A percentile compares a stretch with the other conserved stretches of the same genome.
Conservation (phyloP, 257 asterid species). For the Capsicum baccatum region DNA sequence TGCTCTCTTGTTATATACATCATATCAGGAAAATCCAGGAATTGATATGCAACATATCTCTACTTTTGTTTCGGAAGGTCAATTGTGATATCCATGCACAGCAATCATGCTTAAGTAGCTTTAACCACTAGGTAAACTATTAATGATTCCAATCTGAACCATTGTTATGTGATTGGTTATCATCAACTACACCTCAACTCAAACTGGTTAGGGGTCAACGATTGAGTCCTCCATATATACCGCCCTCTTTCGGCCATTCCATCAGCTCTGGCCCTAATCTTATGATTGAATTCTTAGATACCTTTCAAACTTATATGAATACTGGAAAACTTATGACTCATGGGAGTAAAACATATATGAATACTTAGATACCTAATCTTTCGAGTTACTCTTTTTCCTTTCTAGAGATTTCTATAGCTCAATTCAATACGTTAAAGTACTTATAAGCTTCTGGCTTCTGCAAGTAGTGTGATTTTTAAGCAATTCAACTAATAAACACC, state of each 20-base stretch:
- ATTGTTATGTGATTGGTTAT: background rate
- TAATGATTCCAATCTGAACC: conserved; percentile 4
- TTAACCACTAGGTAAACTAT: background rate
- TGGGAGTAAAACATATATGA: background rate
- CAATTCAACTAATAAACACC: background rate
- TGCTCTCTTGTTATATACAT: background rate
- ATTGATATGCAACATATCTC: background rate
- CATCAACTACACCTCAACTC: no score
- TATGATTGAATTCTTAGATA: no score
- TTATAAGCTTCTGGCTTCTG: background rate
- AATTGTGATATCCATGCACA: conserved; percentile 1
- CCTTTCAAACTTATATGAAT: no score
- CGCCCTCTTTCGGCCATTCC: no score
- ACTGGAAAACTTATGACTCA: no score
- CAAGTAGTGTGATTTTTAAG: background rate
- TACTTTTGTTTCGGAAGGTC: background rate
- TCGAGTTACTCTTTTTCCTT: background rate
- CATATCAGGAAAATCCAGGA: background rate
- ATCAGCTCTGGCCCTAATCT: no score
- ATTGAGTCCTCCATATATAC: no score
- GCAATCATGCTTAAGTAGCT: background rate
- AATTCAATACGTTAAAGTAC: background rate
- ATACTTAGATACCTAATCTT: no score
- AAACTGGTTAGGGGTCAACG: no score
- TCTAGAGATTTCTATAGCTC: background rate